Base-by-base conservation (phyloP, 2,329 filamentous ascomycete species). In the Lachnellula suecica region DNA sequence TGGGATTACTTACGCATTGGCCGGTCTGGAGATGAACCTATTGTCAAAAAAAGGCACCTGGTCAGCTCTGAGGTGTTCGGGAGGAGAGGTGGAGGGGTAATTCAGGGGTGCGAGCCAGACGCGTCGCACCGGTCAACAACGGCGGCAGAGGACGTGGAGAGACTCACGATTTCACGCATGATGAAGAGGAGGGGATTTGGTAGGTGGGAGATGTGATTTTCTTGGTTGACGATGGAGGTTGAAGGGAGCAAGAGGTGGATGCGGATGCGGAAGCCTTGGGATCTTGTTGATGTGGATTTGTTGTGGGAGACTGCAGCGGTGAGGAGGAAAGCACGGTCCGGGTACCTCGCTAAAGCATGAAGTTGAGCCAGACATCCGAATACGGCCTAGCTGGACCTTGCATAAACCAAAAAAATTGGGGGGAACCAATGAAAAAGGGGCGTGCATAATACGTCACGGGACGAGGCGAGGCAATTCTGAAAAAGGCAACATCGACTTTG, bases 11-110 rank as follows among this genome's bases (percentile, higher is more conserved):
- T 85, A 97, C 93, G 83, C 94, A 97, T 87, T 99, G 94, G 78
- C 94, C 94, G 84, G 94, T 99, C 83, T 99, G 94, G 70, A 99
- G 91, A 80, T 99, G 94, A 79, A 97, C 93, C 93, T 97, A 72
- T 82, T 54, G 43, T 70, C 49, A 63, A 67, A 70, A 69, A 74
- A 75, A 70, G 71, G 60, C 56, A 63, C 53, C 62, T 59, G 70
- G 82, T 86, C 79, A 88, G 85, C 76, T 67, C 70, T 70, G 66
- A 67, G 59, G 44, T 67, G 71, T 70, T 66, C 69, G 63, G 71
- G 69, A 70, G 72, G n/a, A 65, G 67, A 63, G 51, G 51, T 62
- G 57, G 62, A 64, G 63, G 61, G 64, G 62, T 60, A 60, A 59
- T 65, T 70, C 65, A 70, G 68, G 71, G 68, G 70, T 63, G 59